phyloP scores from a whole-genome alignment of 177 flowering plant genomes.

The Telopea speciosissima region DNA sequence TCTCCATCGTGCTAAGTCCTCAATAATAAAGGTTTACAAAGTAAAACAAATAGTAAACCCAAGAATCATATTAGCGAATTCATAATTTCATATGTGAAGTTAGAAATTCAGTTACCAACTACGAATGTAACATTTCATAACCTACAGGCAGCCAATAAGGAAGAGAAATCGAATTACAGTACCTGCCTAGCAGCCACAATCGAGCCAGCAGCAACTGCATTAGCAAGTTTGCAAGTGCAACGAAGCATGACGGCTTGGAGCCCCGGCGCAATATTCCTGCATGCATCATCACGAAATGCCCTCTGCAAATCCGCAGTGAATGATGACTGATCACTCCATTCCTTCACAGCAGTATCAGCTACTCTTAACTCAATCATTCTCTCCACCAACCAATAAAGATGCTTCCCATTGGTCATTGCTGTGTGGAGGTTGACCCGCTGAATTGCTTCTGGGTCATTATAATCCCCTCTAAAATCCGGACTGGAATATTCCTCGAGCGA shows the following conservation, averaged over 20 bases:
- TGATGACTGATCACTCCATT: constrained; percentile 72
- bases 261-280: constrained; percentile 79
- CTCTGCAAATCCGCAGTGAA: constrained; percentile 73
- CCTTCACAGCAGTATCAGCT: constrained; percentile 71
- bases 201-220: constrained; percentile 67
- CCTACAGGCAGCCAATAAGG: neutral
- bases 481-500: constrained; percentile 86
- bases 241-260: constrained; percentile 62
- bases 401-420: constrained; percentile 65
- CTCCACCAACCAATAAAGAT: constrained; percentile 86
- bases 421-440: constrained; percentile 81
- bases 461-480: constrained; percentile 82
- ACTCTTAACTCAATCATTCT: constrained; percentile 89
- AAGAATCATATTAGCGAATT: neutral
- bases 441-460: constrained; percentile 83
- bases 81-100: neutral
- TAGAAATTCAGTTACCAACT: neutral
- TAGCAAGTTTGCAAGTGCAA: constrained; percentile 67
- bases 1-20: no score
- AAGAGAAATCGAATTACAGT: neutral
- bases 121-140: no score
- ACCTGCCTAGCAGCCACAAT: constrained; percentile 76
- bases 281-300: constrained; percentile 81
- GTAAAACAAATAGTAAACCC: neutral
- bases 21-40: no score